phyloP scores from a whole-genome alignment of 2,329 filamentous ascomycete genomes.

The Periconia digitata region DNA sequence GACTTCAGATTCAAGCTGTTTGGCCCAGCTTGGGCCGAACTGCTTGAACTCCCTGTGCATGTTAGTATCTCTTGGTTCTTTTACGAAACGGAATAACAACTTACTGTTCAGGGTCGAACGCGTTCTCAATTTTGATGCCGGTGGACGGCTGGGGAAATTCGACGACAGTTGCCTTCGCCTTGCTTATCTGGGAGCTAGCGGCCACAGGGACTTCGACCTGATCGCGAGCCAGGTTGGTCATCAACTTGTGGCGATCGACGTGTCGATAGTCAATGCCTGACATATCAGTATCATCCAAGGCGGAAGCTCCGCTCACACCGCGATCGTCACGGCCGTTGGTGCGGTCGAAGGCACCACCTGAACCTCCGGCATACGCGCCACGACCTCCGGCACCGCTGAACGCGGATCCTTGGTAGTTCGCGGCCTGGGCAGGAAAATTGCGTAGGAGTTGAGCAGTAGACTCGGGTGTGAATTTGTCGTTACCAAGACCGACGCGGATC shows the following conservation, averaged over 20 bases:
- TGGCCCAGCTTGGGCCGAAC: slow-evolving; percentile 65
- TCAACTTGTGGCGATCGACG: slow-evolving; percentile 96
- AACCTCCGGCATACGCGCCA: slow-evolving; percentile 75
- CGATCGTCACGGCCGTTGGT: slow-evolving; percentile 89
- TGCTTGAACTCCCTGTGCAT: slow-evolving; percentile 26
- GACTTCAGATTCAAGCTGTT: slow-evolving; percentile 92
- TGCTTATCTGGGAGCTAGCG: slow-evolving; percentile 60
- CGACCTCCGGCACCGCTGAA: slow-evolving; percentile 90
- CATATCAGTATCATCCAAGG: slow-evolving; percentile 95
- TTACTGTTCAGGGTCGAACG: slow-evolving; percentile 91
- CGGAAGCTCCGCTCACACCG: slow-evolving; percentile 82
- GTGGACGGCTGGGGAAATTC: slow-evolving; percentile 83
- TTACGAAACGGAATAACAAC: slow-evolving; percentile 42
- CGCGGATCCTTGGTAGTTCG: slow-evolving; percentile 79
- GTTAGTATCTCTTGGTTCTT: slow-evolving; percentile 19
- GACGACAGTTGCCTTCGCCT: slow-evolving; percentile 76
- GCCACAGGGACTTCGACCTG: slow-evolving; percentile 70
- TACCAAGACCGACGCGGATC: slow-evolving; percentile 97
- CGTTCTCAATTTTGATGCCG: slow-evolving; percentile 92
- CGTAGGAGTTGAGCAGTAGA: slow-evolving; percentile 90
- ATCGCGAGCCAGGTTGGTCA: slow-evolving; percentile 90
- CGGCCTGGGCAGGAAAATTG: slow-evolving; percentile 71
- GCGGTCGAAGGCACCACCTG: slow-evolving; percentile 77
- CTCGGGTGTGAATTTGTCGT: slow-evolving; percentile 99
- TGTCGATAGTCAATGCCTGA: slow-evolving; percentile 99